phyloP scores from a whole-genome alignment of 164 flowering plant species.

The Berberis vulgaris region DNA sequence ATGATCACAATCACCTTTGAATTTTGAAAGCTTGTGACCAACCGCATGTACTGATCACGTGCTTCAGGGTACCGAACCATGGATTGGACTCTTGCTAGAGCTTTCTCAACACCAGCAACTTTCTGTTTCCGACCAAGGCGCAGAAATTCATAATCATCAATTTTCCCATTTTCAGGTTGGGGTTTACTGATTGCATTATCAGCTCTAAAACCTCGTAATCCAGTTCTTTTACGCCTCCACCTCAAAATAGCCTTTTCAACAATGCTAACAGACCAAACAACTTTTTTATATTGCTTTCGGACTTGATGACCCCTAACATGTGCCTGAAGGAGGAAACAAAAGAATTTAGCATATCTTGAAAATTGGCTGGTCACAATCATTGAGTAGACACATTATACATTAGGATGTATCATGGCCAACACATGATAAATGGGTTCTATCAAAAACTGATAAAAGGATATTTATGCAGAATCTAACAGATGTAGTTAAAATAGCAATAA shows the following conservation, averaged over 20 bases:
- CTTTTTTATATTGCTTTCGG: conserved; percentile 55
- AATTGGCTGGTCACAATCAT: too few relatives aligned
- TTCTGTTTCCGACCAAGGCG: conserved; percentile 58
- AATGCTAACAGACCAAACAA: conserved; percentile 76
- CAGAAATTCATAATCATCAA: conserved; percentile 74
- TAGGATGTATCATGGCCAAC: too few relatives aligned
- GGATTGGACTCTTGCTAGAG: conserved; percentile 72
- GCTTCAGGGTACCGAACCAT: conserved; percentile 77
- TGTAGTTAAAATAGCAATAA: too few relatives aligned
- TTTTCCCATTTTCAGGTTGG: conserved; percentile 22
- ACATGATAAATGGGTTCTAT: too few relatives aligned
- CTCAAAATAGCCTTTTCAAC: conserved; percentile 84
- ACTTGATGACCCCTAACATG: conserved; percentile 81
- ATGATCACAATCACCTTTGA: conserved; percentile 23
- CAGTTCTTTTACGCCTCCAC: conserved; percentile 75
- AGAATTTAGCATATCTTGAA: not conserved
- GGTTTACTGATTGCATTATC: conserved; percentile 16
- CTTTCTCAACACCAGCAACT: conserved; percentile 49
- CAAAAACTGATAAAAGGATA: too few relatives aligned
- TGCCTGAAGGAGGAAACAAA: conserved; percentile 39
- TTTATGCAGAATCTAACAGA: too few relatives aligned
- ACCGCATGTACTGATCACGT: conserved; percentile 77
- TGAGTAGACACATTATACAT: too few relatives aligned
- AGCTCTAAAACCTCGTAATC: conserved; percentile 61
- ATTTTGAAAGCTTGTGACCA: conserved; percentile 33